Evolutionary conservation across 2,329 filamentous ascomycete genomes (phyloP).

Genomic region (Metarhizium anisopliae): DNA sequence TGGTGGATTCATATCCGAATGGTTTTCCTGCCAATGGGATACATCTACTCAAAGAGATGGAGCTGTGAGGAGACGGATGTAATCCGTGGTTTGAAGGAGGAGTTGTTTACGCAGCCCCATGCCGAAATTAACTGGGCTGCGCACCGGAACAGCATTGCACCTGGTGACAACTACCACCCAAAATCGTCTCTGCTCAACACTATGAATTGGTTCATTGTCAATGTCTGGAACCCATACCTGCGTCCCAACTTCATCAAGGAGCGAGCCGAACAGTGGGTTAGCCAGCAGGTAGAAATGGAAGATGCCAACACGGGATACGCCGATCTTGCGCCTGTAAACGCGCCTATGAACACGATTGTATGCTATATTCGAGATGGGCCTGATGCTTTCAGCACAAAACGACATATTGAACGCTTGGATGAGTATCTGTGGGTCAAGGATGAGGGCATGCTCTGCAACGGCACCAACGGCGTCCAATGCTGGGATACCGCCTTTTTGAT

Average conservation of each 20-base stretch:
- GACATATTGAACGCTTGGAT: slow-evolving; percentile 71
- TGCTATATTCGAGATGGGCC: slow-evolving; percentile 82
- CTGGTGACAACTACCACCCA: slow-evolving; percentile 82
- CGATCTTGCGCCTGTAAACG: slow-evolving; percentile 81
- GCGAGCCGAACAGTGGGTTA: slow-evolving; percentile 71
- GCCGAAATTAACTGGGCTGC: slow-evolving; percentile 66
- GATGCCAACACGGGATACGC: slow-evolving; percentile 87
- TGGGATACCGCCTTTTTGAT: slow-evolving; percentile 95
- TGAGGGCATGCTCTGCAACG: slow-evolving; percentile 90
- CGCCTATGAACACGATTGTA: slow-evolving; percentile 78
- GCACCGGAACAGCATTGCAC: slow-evolving; percentile 75
- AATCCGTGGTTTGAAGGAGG: slow-evolving; percentile 63
- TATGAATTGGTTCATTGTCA: slow-evolving; percentile 69
- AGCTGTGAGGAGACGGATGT: slow-evolving; percentile 66
- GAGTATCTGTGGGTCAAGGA: slow-evolving; percentile 89
- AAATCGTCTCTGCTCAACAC: slow-evolving; percentile 77
- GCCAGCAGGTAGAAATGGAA: slow-evolving; percentile 79
- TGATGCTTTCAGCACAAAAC: slow-evolving; percentile 58
- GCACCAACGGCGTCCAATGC: slow-evolving; percentile 94
- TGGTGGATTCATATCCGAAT: slow-evolving; percentile 99
- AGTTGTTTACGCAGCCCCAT: slow-evolving; percentile 74
- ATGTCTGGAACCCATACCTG: slow-evolving; percentile 72
- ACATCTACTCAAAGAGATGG: slow-evolving; percentile 78
- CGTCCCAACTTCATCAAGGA: slow-evolving; percentile 56
- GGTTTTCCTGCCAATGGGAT: slow-evolving; percentile 91